A percentile compares a stretch with the other conserved stretches of the same genome.
phyloP scores from a whole-genome alignment of 805 yeast species.

The Metschnikowia shivogae region DNA sequence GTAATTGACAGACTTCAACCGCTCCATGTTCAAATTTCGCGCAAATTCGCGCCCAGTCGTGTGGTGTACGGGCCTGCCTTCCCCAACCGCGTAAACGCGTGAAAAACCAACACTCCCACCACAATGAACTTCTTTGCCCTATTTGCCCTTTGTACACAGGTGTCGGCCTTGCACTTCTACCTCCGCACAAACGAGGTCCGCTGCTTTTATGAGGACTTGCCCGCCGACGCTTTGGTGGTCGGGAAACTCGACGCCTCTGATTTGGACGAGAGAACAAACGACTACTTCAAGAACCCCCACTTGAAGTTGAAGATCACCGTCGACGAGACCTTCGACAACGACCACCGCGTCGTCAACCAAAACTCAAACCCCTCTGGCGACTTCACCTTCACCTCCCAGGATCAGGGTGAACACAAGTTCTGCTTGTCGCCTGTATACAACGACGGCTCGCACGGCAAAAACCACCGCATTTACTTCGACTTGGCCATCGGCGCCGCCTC shows the following conservation, averaged over 20 bases:
- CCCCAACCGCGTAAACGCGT: neutral
- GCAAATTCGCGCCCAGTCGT: too few relatives aligned
- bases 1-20: too few relatives aligned
- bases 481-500: conserved; percentile 62
- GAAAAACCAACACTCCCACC: conserved; percentile 1
- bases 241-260: conserved; percentile 72
- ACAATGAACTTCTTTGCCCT: conserved; percentile 11
- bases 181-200: conserved; percentile 68
- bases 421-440: conserved; percentile 60
- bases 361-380: conserved; percentile 57
- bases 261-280: conserved; percentile 42
- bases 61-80: neutral
- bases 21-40: too few relatives aligned
- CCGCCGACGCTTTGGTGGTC: conserved; percentile 72
- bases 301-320: conserved; percentile 52
- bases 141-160: conserved; percentile 10
- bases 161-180: conserved; percentile 68
- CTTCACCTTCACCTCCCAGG: conserved; percentile 77
- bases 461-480: conserved; percentile 70
- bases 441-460: conserved; percentile 65
- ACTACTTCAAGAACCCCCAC: conserved; percentile 50
- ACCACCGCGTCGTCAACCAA: conserved; percentile 73
- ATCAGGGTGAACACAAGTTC: conserved; percentile 79
- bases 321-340: conserved; percentile 65
- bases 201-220: conserved; percentile 82